Conservation (phyloP, 148 eudicot species). For the Euryodendron excelsum region DNA sequence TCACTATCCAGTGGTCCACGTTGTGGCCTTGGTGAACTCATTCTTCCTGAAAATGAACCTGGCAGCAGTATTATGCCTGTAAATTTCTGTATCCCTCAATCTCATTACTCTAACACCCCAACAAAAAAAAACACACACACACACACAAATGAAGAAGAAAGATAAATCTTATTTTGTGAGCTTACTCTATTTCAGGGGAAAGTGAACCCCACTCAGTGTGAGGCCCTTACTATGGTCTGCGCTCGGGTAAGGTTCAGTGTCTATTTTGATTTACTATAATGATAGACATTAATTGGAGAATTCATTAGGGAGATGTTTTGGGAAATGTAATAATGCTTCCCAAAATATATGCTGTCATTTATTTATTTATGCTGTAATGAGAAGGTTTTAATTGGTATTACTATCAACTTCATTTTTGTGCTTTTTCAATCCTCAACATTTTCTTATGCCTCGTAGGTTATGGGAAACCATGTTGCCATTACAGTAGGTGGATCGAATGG, state of each 20-base stretch:
- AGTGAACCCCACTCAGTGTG: slow-evolving; percentile 97
- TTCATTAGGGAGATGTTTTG: background rate
- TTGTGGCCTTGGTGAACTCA: slow-evolving; percentile 95
- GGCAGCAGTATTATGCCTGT: slow-evolving; percentile 99
- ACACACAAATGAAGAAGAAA: no score
- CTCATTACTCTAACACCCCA: background rate
- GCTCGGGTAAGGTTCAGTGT: slow-evolving; percentile 63
- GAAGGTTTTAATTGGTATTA: background rate
- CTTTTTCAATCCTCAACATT: slow-evolving; percentile 8
- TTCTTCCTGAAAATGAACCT: slow-evolving; percentile 99
- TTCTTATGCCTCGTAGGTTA: slow-evolving; percentile 52
- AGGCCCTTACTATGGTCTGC: slow-evolving; percentile 97
- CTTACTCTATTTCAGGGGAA: slow-evolving; percentile 60
- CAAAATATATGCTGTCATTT: background rate
- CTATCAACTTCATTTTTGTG: background rate
- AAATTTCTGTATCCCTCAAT: slow-evolving; percentile 21
- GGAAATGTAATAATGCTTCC: background rate
- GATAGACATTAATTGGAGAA: background rate
- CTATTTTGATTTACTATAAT: slow-evolving; percentile 4
- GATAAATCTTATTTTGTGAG: slow-evolving; percentile 1
- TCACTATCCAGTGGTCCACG: slow-evolving; percentile 81
- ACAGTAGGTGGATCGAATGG: slow-evolving; percentile 97
- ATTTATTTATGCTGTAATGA: background rate
- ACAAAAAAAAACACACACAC: background rate
- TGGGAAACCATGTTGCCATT: slow-evolving; percentile 95